Evolutionary conservation across 2,329 filamentous ascomycete species (phyloP).

Genomic region (Dactylellina haptotyla): DNA sequence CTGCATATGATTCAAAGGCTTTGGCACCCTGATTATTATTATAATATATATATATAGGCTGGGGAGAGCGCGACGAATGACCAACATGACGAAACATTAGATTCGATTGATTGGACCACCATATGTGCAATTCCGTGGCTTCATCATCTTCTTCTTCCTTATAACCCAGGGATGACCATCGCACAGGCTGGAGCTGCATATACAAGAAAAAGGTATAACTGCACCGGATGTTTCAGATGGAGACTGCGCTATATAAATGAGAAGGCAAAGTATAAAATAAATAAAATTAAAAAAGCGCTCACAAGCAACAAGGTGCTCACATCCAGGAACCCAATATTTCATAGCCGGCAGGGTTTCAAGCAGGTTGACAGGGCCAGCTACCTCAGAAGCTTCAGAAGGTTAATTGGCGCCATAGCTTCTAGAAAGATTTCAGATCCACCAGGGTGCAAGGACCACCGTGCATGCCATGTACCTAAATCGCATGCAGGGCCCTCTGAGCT

Average conservation of each 20-base stretch:
- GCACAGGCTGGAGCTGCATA: too few species aligned
- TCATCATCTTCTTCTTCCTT: too few species aligned
- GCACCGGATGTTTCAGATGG: slow-evolving; percentile 16
- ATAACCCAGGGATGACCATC: too few species aligned
- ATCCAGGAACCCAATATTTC: neutral
- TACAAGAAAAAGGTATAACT: slow-evolving; percentile 1
- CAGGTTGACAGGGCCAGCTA: neutral
- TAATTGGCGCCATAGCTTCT: slow-evolving; percentile 34
- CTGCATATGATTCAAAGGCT: too few species aligned
- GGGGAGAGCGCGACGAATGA: too few species aligned
- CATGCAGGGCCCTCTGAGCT: slow-evolving; percentile 47
- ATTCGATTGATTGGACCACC: too few species aligned
- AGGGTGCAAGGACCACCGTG: slow-evolving; percentile 49
- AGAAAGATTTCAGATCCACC: slow-evolving; percentile 43
- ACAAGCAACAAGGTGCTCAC: neutral
- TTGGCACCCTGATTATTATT: too few species aligned
- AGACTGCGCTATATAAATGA: slow-evolving; percentile 26
- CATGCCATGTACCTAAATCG: slow-evolving; percentile 15
- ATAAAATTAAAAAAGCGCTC: neutral
- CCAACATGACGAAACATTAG: too few species aligned
- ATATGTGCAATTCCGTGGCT: too few species aligned
- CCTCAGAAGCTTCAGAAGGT: neutral
- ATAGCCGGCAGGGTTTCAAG: neutral
- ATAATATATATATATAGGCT: too few species aligned
- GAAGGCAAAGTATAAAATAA: neutral